Conservation (phyloP, 495 filamentous ascomycete genomes). For the Hypoxylon intermedium region DNA sequence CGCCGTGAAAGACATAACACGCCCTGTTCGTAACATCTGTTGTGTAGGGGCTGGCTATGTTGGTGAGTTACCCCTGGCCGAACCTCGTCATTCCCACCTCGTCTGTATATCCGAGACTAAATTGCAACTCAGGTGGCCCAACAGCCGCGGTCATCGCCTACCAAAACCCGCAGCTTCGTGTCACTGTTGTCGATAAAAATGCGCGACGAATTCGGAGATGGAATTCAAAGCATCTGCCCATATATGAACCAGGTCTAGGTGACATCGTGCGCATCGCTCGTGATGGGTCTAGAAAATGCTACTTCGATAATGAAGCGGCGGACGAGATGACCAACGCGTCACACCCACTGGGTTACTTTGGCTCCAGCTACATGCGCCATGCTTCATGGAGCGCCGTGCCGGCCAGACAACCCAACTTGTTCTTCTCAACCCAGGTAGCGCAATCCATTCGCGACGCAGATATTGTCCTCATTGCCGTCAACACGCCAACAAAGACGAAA, state of each 20-base stretch:
- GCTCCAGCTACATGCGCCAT: slow-evolving; percentile 12
- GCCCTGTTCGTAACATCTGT: slow-evolving; percentile 62
- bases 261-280: slow-evolving; percentile 70
- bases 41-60: slow-evolving; percentile 71
- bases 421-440: slow-evolving; percentile 73
- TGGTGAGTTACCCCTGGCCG: slow-evolving; percentile 50
- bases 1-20: neutral
- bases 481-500: slow-evolving; percentile 78
- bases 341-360: slow-evolving; percentile 8
- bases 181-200: slow-evolving; percentile 77
- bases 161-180: slow-evolving; percentile 69
- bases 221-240: slow-evolving; percentile 76
- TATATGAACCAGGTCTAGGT: slow-evolving; percentile 75
- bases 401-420: slow-evolving; percentile 64
- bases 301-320: slow-evolving; percentile 40
- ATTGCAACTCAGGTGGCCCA: slow-evolving; percentile 68
- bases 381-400: slow-evolving; percentile 35
- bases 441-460: slow-evolving; percentile 70
- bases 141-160: slow-evolving; percentile 77
- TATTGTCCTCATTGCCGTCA: slow-evolving; percentile 78
- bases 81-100: neutral
- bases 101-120: slow-evolving; percentile 1
- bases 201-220: slow-evolving; percentile 69
- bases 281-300: slow-evolving; percentile 56
- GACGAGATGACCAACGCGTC: slow-evolving; percentile 5